Percentiles rank a stretch among this genome's conserved stretches.
These are phyloP conservation scores for Haplosporangium gracile DNA, from an alignment of 192 early-diverging fungal species.

Conservation along the genomic window DNA sequence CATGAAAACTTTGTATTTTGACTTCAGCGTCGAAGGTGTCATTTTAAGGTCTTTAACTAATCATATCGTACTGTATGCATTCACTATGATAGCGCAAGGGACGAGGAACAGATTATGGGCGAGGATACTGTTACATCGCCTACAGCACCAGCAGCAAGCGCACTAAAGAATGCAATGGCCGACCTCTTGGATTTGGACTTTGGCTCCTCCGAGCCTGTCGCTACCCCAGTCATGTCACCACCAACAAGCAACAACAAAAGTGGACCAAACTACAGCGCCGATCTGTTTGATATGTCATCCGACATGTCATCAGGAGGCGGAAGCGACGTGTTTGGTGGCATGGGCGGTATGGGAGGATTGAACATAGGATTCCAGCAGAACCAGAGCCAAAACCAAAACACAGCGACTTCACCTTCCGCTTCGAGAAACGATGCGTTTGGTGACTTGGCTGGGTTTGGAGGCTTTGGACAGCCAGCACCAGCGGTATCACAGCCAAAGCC, in stretches of 20 bases:
- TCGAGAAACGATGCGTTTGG: slow-evolving; percentile 33
- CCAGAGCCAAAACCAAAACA: slow-evolving; percentile 13
- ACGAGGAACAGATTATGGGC: slow-evolving; percentile 57
- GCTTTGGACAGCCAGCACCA: slow-evolving; percentile 28
- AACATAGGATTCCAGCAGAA: background rate
- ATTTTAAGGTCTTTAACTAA: slow-evolving; percentile 27
- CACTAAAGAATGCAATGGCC: slow-evolving; percentile 70
- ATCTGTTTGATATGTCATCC: slow-evolving; percentile 59
- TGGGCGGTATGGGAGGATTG: background rate
- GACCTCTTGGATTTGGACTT: slow-evolving; percentile 82
- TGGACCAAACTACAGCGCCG: slow-evolving; percentile 46
- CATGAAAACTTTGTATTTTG: slow-evolving; percentile 4
- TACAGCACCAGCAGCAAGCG: slow-evolving; percentile 56
- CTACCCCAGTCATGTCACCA: slow-evolving; percentile 23
- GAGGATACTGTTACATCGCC: slow-evolving; percentile 59
- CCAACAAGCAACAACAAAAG: slow-evolving; percentile 14
- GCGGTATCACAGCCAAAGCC: slow-evolving; percentile 27
- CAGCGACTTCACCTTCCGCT: background rate
- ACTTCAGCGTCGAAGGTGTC: background rate
- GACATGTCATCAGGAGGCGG: slow-evolving; percentile 30
- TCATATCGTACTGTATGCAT: background rate
- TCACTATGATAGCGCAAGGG: slow-evolving; percentile 58
- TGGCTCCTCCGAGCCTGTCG: slow-evolving; percentile 62
- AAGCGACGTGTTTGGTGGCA: slow-evolving; percentile 27
- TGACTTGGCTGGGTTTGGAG: slow-evolving; percentile 37